Evolutionary conservation across 2,329 filamentous ascomycete species (phyloP).

Genomic region (Trichothecium roseum): DNA sequence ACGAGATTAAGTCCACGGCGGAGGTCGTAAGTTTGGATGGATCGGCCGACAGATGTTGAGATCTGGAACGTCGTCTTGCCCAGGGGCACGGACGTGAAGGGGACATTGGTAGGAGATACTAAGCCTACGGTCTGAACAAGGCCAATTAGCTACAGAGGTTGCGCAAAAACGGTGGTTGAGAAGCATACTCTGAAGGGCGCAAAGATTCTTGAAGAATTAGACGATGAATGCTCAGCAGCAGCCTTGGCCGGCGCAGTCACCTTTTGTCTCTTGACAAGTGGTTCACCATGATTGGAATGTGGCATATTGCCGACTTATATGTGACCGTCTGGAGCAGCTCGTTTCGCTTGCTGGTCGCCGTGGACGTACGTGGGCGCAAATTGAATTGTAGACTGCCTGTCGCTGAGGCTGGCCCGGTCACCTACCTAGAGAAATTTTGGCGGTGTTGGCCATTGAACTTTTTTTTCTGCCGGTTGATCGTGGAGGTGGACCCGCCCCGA

Average conservation of each 20-base stretch:
- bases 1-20: slow-evolving; percentile 82
- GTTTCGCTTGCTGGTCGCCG: slow-evolving; percentile 1
- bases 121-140: slow-evolving; percentile 72
- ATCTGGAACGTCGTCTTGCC: slow-evolving; percentile 96
- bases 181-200: slow-evolving; percentile 75
- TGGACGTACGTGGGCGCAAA: slow-evolving; percentile 4
- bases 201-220: slow-evolving; percentile 67
- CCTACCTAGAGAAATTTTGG: slow-evolving; percentile 7
- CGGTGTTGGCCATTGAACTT: slow-evolving; percentile 5
- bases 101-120: slow-evolving; percentile 81
- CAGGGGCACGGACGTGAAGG: slow-evolving; percentile 79
- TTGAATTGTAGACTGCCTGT: neutral
- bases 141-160: slow-evolving; percentile 3
- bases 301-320: slow-evolving; percentile 33
- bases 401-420: slow-evolving; percentile 2
- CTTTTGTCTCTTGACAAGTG: slow-evolving; percentile 70
- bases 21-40: slow-evolving; percentile 91
- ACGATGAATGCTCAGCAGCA: slow-evolving; percentile 26
- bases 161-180: neutral
- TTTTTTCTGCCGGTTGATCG: slow-evolving; percentile 4
- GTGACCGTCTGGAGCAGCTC: too few species aligned
- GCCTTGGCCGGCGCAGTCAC: slow-evolving; percentile 30
- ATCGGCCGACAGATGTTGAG: slow-evolving; percentile 84
- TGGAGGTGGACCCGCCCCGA: neutral
- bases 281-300: slow-evolving; percentile 48